Percentiles rank a stretch among this genome's conserved stretches.
Evolutionary conservation across 805 yeast genomes (phyloP).

Genomic region (Candida tallmaniae): DNA sequence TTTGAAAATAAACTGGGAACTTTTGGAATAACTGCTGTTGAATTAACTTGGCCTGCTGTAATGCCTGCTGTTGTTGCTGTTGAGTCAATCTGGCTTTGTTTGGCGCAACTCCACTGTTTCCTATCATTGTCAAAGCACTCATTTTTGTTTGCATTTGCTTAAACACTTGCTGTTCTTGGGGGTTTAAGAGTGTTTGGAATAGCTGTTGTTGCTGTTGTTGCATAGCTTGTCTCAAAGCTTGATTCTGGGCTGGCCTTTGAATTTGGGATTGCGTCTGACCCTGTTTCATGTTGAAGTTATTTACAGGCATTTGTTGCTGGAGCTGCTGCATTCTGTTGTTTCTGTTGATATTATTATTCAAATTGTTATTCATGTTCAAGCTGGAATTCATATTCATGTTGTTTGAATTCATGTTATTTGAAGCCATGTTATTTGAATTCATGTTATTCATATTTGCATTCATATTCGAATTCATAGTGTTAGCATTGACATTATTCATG

Average conservation of each 20-base stretch:
- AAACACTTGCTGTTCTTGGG: conserved; percentile 40
- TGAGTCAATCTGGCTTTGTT: conserved; percentile 36
- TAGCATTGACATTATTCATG: too few relatives aligned
- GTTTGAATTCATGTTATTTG: too few relatives aligned
- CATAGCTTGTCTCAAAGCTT: conserved; percentile 12
- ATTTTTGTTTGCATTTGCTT: conserved; percentile 36
- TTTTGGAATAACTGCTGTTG: conserved; percentile 35
- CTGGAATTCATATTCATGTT: too few relatives aligned
- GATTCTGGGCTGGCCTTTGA: conserved; percentile 11
- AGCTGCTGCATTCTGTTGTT: conserved; percentile 13
- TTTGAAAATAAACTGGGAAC: conserved; percentile 34
- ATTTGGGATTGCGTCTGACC: conserved; percentile 13
- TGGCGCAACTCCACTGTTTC: conserved; percentile 41
- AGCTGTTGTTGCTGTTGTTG: conserved; percentile 44
- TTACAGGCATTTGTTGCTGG: conserved; percentile 13
- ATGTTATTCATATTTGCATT: too few relatives aligned
- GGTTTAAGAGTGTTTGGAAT: conserved; percentile 36
- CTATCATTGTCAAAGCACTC: conserved; percentile 39
- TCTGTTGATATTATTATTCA: not conserved
- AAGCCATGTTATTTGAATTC: too few relatives aligned
- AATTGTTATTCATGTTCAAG: too few relatives aligned
- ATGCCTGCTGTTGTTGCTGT: conserved; percentile 42
- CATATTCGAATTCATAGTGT: too few relatives aligned
- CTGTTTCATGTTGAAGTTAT: conserved; percentile 1
- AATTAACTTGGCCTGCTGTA: conserved; percentile 35